Conservation (phyloP, 2,329 filamentous ascomycete species). For the Nemania serpens region DNA sequence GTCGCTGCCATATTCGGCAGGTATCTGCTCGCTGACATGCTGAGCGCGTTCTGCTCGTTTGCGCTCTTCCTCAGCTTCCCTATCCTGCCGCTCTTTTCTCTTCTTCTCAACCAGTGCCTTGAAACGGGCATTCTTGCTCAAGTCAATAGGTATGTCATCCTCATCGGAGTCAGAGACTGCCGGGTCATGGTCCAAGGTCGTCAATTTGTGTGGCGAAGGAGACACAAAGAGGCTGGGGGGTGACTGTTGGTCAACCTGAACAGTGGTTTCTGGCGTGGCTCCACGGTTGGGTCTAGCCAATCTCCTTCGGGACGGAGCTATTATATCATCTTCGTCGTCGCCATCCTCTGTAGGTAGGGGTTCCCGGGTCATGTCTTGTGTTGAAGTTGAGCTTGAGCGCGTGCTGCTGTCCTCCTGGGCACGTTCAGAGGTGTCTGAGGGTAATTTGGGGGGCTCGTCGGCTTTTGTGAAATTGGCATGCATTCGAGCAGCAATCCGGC, state of each 20-base stretch:
- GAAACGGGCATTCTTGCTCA: slow-evolving; percentile 63
- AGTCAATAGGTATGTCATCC: slow-evolving; percentile 50
- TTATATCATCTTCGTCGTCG: slow-evolving; percentile 38
- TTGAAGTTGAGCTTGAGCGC: slow-evolving; percentile 10
- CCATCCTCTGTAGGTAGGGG: slow-evolving; percentile 23
- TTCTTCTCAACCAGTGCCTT: slow-evolving; percentile 75
- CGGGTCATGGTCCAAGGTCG: slow-evolving; percentile 29
- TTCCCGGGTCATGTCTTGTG: slow-evolving; percentile 23
- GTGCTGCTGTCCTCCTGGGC: slow-evolving; percentile 4
- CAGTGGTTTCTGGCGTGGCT: slow-evolving; percentile 36
- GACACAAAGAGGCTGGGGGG: slow-evolving; percentile 63
- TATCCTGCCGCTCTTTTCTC: slow-evolving; percentile 69
- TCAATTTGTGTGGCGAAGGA: slow-evolving; percentile 46
- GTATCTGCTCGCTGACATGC: slow-evolving; percentile 46
- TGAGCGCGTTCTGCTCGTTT: slow-evolving; percentile 53
- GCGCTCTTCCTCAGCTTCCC: slow-evolving; percentile 63
- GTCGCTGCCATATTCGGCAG: slow-evolving; percentile 52
- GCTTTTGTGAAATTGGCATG: slow-evolving; percentile 31
- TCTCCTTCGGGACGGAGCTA: slow-evolving; percentile 33
- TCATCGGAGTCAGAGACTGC: slow-evolving; percentile 47
- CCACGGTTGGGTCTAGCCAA: slow-evolving; percentile 32
- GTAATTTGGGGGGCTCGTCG: slow-evolving; percentile 16
- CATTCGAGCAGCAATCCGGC: slow-evolving; percentile 43
- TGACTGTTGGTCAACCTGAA: slow-evolving; percentile 41
- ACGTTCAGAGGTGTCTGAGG: slow-evolving; percentile 2